phyloP scores from a whole-genome alignment of 2,329 filamentous ascomycete genomes.

The Hypoxylon sp. region DNA sequence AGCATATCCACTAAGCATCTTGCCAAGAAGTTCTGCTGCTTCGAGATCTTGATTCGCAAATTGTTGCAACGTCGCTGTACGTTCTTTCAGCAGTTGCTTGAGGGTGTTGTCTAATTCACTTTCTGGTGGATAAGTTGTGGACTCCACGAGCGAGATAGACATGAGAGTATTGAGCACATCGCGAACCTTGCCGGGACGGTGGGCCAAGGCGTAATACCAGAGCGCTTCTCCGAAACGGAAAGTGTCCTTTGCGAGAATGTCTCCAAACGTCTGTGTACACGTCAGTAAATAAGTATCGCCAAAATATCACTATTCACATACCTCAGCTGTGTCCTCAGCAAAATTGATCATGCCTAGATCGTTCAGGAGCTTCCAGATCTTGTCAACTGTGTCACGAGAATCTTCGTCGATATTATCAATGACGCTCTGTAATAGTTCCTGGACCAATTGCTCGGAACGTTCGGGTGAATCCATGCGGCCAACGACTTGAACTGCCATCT shows the following conservation, averaged over 20 bases:
- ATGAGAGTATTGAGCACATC: constrained; percentile 89
- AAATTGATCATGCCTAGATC: constrained; percentile 83
- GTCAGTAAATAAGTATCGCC: constrained; percentile 47
- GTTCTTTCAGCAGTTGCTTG: constrained; percentile 76
- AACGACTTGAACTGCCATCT: constrained; percentile 86
- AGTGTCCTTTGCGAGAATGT: constrained; percentile 79
- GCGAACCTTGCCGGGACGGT: constrained; percentile 82
- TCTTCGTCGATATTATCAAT: constrained; percentile 75
- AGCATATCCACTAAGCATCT: constrained; percentile 91
- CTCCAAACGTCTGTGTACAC: constrained; percentile 81
- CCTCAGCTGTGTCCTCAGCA: constrained; percentile 86
- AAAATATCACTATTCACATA: constrained; percentile 60
- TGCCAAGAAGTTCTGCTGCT: constrained; percentile 86
- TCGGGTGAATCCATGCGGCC: constrained; percentile 82
- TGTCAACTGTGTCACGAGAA: constrained; percentile 81
- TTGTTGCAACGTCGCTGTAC: constrained; percentile 78
- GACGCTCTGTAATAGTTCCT: constrained; percentile 76
- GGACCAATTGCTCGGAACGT: constrained; percentile 80
- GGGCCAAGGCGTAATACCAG: constrained; percentile 91
- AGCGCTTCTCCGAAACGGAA: constrained; percentile 88
- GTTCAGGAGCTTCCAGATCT: constrained; percentile 82
- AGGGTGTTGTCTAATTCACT: constrained; percentile 82
- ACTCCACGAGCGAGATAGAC: constrained; percentile 88
- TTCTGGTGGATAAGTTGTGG: constrained; percentile 80
- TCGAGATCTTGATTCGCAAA: constrained; percentile 83